Conservation (phyloP, 257 asterid genomes). For the Scutellaria baicalensis region DNA sequence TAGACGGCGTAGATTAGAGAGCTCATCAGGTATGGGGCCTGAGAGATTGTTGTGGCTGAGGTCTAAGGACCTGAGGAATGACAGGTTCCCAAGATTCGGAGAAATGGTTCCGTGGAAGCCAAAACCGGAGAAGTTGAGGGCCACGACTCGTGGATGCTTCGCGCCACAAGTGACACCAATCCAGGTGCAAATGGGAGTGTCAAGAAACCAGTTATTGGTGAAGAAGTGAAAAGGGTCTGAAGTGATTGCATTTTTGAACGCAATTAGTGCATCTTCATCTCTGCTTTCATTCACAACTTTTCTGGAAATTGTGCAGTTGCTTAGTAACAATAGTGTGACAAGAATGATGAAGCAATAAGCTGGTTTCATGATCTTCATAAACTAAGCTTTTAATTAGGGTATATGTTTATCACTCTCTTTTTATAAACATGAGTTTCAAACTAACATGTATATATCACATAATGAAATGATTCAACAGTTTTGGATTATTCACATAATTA, state of each 20-base stretch:
- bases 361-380: too few relatives aligned
- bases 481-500: too few relatives aligned
- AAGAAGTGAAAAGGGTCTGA: slow-evolving; percentile 16
- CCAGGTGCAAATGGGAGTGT: slow-evolving; percentile 27
- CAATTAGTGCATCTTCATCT: slow-evolving; percentile 20
- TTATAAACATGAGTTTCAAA: too few relatives aligned
- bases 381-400: too few relatives aligned
- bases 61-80: slow-evolving; percentile 25
- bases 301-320: neutral
- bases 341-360: neutral
- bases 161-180: slow-evolving; percentile 27
- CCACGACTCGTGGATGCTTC: slow-evolving; percentile 2
- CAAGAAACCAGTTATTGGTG: slow-evolving; percentile 18
- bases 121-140: slow-evolving; percentile 27
- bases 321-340: neutral
- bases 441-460: too few relatives aligned
- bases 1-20: slow-evolving; percentile 24
- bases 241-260: slow-evolving; percentile 13
- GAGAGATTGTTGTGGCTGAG: slow-evolving; percentile 28
- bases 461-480: too few relatives aligned
- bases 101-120: slow-evolving; percentile 17
- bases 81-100: slow-evolving; percentile 33
- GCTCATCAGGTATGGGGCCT: slow-evolving; percentile 32
- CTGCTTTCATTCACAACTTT: neutral
- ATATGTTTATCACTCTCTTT: too few relatives aligned